Percentiles rank a stretch among this genome's conserved stretches.
Evolutionary conservation across 2,329 filamentous ascomycete genomes (phyloP).

Genomic region (Exserohilum rostratum): DNA sequence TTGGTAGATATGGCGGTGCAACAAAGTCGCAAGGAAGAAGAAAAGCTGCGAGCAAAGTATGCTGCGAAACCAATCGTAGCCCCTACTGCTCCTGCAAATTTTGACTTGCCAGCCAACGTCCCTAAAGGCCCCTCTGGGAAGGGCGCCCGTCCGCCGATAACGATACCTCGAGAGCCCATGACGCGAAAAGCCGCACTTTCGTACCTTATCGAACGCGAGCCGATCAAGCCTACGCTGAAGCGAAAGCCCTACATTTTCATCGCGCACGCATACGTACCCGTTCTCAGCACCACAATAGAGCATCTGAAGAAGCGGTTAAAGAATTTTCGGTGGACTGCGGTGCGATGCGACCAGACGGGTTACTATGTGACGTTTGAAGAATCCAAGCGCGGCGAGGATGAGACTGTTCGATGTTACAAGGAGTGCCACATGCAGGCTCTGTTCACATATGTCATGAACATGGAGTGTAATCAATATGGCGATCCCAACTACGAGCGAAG

Average conservation of each 20-base stretch:
- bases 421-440: conserved; percentile 80
- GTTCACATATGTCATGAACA: conserved; percentile 91
- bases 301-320: conserved; percentile 92
- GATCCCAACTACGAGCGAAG: conserved; percentile 67
- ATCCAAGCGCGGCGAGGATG: conserved; percentile 74
- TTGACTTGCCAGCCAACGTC: conserved; percentile 77
- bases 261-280: conserved; percentile 82
- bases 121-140: conserved; percentile 80
- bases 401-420: conserved; percentile 80
- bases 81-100: conserved; percentile 30
- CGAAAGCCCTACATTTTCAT: conserved; percentile 90
- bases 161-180: conserved; percentile 48
- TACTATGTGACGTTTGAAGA: conserved; percentile 94
- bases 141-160: conserved; percentile 45
- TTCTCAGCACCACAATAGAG: conserved; percentile 80
- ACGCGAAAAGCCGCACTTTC: conserved; percentile 53
- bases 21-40: conserved; percentile 68
- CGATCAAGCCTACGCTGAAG: conserved; percentile 72
- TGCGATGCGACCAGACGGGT: conserved; percentile 81
- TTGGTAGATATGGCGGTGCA: conserved; percentile 78
- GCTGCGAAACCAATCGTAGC: conserved; percentile 35
- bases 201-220: conserved; percentile 66
- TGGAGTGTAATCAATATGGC: conserved; percentile 78
- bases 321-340: conserved; percentile 78
- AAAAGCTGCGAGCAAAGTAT: conserved; percentile 48